These are phyloP conservation scores for Aspergillus arachidicola DNA, from an alignment of 2,329 filamentous ascomycete genomes.

Conservation along the genomic window DNA sequence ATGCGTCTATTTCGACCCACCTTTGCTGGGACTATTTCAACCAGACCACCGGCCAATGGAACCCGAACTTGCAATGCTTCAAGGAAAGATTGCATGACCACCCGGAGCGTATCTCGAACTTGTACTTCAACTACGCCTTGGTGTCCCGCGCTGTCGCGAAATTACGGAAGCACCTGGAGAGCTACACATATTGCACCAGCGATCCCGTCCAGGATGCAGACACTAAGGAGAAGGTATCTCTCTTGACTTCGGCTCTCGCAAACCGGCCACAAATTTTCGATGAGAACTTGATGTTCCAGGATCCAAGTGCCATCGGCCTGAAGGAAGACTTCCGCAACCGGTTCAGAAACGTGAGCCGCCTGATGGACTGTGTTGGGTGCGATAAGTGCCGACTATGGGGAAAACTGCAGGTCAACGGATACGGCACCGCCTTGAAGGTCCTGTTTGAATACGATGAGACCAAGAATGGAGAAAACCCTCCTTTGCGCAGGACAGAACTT, in stretches of 20 bases:
- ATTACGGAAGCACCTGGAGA: constrained; percentile 75
- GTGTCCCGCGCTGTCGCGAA: constrained; percentile 89
- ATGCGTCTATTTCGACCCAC: constrained; percentile 94
- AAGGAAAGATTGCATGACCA: constrained; percentile 78
- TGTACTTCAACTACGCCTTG: constrained; percentile 99
- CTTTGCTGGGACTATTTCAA: constrained; percentile 96
- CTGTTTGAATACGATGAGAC: constrained; percentile 87
- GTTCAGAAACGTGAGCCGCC: constrained; percentile 91
- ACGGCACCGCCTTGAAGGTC: constrained; percentile 92
- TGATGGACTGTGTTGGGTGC: constrained; percentile 99
- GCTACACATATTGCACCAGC: constrained; percentile 90
- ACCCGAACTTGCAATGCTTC: constrained; percentile 88
- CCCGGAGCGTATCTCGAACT: constrained; percentile 90
- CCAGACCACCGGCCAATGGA: constrained; percentile 91
- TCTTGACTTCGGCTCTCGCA: constrained; percentile 70
- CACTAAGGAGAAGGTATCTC: constrained; percentile 81
- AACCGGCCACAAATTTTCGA: constrained; percentile 80
- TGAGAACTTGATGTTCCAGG: constrained; percentile 91
- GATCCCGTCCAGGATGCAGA: constrained; percentile 75
- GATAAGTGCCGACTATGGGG: constrained; percentile 99
- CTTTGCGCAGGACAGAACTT: constrained; percentile 83
- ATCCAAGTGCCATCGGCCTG: constrained; percentile 65
- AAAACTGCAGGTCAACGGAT: constrained; percentile 92
- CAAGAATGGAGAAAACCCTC: constrained; percentile 65
- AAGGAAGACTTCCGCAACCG: constrained; percentile 98